phyloP scores from a whole-genome alignment of 208 protist genomes.

The Vickermania ingenoplastis region DNA sequence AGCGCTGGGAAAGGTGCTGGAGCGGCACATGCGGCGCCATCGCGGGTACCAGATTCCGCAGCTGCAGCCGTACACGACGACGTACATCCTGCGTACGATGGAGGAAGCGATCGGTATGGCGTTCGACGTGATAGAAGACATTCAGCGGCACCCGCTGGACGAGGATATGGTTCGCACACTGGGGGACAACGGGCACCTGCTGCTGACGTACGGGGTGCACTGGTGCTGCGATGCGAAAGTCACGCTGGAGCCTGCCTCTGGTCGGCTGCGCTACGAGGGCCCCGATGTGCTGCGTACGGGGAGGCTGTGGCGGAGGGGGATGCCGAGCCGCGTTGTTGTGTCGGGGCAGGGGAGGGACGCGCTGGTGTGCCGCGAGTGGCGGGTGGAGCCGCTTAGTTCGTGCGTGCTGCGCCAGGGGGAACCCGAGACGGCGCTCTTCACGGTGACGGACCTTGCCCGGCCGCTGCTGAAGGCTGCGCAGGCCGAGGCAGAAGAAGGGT shows the following conservation, averaged over 20 bases:
- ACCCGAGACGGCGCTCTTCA: constrained; percentile 9
- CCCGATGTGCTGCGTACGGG: too few relatives aligned
- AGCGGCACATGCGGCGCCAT: constrained; percentile 6
- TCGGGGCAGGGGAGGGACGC: not conserved
- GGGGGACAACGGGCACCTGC: too few relatives aligned
- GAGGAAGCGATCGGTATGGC: constrained; percentile 11
- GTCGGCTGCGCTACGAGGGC: too few relatives aligned
- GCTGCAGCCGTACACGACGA: constrained; percentile 17
- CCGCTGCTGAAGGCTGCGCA: not conserved
- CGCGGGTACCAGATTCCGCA: constrained; percentile 10
- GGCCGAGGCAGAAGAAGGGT: not conserved
- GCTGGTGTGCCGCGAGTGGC: not conserved
- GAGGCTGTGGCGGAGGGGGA: not conserved
- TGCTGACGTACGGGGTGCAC: too few relatives aligned
- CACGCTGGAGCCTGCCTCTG: too few relatives aligned
- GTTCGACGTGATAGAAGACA: too few relatives aligned
- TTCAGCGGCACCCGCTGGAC: too few relatives aligned
- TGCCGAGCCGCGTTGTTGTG: not conserved
- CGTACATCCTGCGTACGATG: constrained; percentile 11
- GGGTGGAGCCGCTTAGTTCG: not conserved
- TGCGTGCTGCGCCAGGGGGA: constrained; percentile 6
- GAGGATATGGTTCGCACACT: too few relatives aligned
- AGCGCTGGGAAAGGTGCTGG: constrained; percentile 5
- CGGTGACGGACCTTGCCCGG: constrained; percentile 4
- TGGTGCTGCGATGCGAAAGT: too few relatives aligned